These are phyloP conservation scores for Friedmanniomyces endolithicus DNA, from an alignment of 495 filamentous ascomycete species.

Conservation along the genomic window DNA sequence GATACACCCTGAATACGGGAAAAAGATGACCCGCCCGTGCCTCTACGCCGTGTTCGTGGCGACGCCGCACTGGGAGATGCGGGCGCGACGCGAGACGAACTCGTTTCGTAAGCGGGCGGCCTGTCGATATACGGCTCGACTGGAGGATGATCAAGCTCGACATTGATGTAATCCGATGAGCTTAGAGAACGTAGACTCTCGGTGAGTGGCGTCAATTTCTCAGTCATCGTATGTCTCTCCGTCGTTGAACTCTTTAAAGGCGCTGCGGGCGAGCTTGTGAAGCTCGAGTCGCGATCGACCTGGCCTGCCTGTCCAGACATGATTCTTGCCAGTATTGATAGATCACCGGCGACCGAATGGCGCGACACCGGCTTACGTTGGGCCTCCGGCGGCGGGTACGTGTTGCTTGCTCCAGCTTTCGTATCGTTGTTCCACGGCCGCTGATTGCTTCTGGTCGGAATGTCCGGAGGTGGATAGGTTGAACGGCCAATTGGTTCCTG, in stretches of 20 bases:
- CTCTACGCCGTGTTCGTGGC: neutral
- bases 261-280: neutral
- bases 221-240: neutral
- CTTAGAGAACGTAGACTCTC: slow-evolving; percentile 4
- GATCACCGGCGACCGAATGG: neutral
- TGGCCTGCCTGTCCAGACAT: neutral
- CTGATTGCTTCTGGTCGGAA: neutral
- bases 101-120: slow-evolving; percentile 2
- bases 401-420: neutral
- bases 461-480: neutral
- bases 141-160: slow-evolving; percentile 5
- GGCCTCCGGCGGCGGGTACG: neutral
- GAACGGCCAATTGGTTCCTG: neutral
- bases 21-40: neutral
- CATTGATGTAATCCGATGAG: slow-evolving; percentile 6
- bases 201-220: slow-evolving; percentile 5
- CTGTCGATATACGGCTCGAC: slow-evolving; percentile 4
- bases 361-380: neutral
- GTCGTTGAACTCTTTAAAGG: neutral
- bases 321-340: neutral
- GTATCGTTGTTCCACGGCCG: neutral
- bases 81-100: neutral
- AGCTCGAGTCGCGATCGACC: neutral
- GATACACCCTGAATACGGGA: neutral
- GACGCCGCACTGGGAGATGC: neutral